A percentile compares a stretch with the other conserved stretches of the same genome.
phyloP scores from a whole-genome alignment of 2,329 filamentous ascomycete species.

The Cladosporium austrohemisphaericum region DNA sequence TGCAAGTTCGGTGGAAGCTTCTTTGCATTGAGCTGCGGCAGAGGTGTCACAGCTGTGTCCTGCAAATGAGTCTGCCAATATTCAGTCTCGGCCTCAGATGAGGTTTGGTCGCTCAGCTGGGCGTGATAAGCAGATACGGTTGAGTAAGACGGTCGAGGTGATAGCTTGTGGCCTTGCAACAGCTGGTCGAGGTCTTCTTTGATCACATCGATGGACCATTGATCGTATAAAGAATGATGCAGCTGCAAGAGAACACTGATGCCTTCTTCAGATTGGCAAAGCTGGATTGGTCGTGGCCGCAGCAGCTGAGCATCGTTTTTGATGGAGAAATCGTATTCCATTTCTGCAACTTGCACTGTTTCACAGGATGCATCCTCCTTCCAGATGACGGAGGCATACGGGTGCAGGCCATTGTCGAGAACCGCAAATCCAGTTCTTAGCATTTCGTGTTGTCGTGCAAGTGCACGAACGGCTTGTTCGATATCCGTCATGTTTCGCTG shows the following conservation, averaged over 20 bases:
- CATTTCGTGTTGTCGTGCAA: conserved; percentile 59
- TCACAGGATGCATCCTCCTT: conserved; percentile 28
- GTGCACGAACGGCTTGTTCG: conserved; percentile 43
- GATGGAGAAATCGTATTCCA: conserved; percentile 21
- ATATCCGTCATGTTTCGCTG: conserved; percentile 17
- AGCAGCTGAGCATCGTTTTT: conserved; percentile 3
- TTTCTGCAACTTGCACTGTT: background rate
- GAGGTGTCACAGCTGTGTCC: conserved; percentile 50
- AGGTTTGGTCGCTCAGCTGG: background rate
- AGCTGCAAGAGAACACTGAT: conserved; percentile 53
- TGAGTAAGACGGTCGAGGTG: conserved; percentile 56
- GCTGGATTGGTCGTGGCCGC: conserved; percentile 60
- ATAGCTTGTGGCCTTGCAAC: conserved; percentile 36
- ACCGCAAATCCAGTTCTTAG: conserved; percentile 70
- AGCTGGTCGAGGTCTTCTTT: conserved; percentile 62
- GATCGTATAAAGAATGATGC: conserved; percentile 85
- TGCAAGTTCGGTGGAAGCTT: conserved; percentile 18
- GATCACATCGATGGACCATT: conserved; percentile 79
- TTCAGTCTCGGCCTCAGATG: conserved; percentile 31
- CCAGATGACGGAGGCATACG: conserved; percentile 64
- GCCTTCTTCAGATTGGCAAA: conserved; percentile 35
- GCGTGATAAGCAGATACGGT: conserved; percentile 53
- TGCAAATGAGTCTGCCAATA: conserved; percentile 70
- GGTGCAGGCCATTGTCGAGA: conserved; percentile 41
- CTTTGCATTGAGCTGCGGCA: conserved; percentile 58